Conservation (phyloP, 768 basidiomycete species). For the Porphyrellus cyaneotinctus region DNA sequence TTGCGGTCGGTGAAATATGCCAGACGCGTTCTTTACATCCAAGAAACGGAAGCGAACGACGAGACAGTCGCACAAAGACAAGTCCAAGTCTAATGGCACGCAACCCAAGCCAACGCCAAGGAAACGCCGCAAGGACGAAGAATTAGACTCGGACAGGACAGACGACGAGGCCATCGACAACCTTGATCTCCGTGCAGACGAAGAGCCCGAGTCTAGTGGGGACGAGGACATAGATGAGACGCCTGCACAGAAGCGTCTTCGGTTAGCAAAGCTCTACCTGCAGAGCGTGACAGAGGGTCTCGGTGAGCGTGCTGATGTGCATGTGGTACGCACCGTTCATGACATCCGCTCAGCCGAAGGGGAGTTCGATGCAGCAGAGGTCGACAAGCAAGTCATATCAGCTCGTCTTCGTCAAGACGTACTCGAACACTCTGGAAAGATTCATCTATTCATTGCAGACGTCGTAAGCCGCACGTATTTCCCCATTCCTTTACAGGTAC, state of each 20-base stretch:
- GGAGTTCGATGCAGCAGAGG: conserved; percentile 92
- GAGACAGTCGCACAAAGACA: conserved; percentile 18
- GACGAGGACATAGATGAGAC: conserved; percentile 89
- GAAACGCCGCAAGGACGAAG: conserved; percentile 47
- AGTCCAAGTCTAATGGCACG: conserved; percentile 30
- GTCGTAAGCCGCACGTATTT: conserved; percentile 41
- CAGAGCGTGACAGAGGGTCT: conserved; percentile 77
- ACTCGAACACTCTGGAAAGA: conserved; percentile 81
- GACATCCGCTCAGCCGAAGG: conserved; percentile 53
- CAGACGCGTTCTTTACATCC: conserved; percentile 77
- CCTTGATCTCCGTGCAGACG: conserved; percentile 64
- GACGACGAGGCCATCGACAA: conserved; percentile 58
- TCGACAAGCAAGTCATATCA: conserved; percentile 90
- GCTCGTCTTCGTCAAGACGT: conserved; percentile 91
- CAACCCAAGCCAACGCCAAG: conserved; percentile 20
- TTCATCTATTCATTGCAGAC: conserved; percentile 78
- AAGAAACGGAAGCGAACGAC: conserved; percentile 58
- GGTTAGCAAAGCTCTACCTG: conserved; percentile 88
- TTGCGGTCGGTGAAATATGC: conserved; percentile 43
- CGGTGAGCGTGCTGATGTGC: conserved; percentile 37
- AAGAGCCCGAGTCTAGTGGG: conserved; percentile 58
- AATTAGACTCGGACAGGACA: conserved; percentile 60
- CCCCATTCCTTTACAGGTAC: background rate
- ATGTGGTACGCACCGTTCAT: conserved; percentile 1
- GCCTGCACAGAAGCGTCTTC: conserved; percentile 86